Conservation (phyloP, 2,329 filamentous ascomycete genomes). For the Cytospora leucostoma region DNA sequence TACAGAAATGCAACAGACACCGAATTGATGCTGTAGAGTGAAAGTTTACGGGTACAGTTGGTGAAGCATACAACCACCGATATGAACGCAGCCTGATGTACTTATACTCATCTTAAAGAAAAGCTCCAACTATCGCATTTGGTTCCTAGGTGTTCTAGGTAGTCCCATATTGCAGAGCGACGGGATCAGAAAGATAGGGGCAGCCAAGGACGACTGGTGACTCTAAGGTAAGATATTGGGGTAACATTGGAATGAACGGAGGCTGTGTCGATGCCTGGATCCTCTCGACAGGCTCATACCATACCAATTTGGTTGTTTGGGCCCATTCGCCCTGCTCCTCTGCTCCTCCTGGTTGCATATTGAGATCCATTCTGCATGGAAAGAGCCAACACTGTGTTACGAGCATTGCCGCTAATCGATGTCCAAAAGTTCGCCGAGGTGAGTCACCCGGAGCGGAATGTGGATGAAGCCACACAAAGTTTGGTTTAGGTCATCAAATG, state of each 20-base stretch:
- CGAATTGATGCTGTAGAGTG: neutral
- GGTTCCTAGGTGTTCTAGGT: neutral
- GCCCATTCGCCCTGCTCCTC: neutral
- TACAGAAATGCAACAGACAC: neutral
- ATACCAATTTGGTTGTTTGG: neutral
- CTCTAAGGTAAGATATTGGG: slow-evolving; percentile 4
- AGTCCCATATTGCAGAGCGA: neutral
- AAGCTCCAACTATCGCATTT: neutral
- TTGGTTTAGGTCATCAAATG: neutral
- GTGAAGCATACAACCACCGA: neutral
- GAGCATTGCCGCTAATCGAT: neutral
- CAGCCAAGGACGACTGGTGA: slow-evolving; percentile 6
- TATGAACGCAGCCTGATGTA: neutral
- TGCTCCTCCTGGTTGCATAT: neutral
- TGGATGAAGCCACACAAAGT: neutral
- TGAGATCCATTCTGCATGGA: neutral
- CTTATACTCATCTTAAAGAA: neutral
- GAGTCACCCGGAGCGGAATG: slow-evolving; percentile 10
- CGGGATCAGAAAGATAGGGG: slow-evolving; percentile 2
- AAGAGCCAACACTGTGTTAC: neutral
- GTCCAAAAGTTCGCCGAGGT: slow-evolving; percentile 9
- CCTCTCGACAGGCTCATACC: neutral
- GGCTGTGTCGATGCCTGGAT: slow-evolving; percentile 11
- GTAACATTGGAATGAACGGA: neutral
- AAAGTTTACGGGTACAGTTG: neutral